phyloP scores from a whole-genome alignment of 108 stramenopile species.

The Pseudonitzschia delicatissima region DNA sequence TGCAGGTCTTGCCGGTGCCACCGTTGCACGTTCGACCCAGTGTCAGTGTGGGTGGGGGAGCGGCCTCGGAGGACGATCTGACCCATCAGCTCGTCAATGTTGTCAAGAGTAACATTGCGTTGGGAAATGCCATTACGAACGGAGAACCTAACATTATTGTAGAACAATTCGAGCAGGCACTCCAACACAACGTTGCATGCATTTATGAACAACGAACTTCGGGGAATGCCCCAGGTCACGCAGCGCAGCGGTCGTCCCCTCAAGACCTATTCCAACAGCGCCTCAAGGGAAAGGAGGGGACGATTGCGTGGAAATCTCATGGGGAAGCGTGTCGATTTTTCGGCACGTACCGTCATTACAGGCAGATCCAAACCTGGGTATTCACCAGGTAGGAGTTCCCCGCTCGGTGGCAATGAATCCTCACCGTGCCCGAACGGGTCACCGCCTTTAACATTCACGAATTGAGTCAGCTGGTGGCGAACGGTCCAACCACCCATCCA shows the following conservation, averaged over 20 bases:
- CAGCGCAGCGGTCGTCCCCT: conserved; percentile 96
- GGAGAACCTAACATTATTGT: conserved; percentile 93
- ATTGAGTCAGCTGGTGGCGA: conserved; percentile 85
- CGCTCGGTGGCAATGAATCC: conserved; percentile 93
- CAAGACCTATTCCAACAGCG: conserved; percentile 92
- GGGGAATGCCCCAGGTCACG: conserved; percentile 90
- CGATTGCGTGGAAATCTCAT: conserved; percentile 98
- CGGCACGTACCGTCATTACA: conserved; percentile 98
- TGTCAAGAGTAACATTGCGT: conserved; percentile 92
- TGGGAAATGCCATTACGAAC: conserved; percentile 84
- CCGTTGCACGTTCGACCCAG: conserved; percentile 98
- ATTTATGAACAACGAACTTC: conserved; percentile 93
- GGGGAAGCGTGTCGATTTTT: conserved; percentile 99
- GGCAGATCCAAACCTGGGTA: conserved; percentile 98
- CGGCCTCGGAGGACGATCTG: conserved; percentile 92
- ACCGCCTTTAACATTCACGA: conserved; percentile 92
- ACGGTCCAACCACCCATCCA: conserved; percentile 94
- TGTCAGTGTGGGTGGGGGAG: conserved; percentile 79
- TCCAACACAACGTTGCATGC: conserved; percentile 95
- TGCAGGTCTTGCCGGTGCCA: conserved; percentile 96
- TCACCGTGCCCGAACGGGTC: conserved; percentile 97
- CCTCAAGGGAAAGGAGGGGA: conserved; percentile 99
- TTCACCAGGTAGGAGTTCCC: conserved; percentile 99
- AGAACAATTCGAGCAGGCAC: conserved; percentile 92
- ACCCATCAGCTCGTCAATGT: conserved; percentile 97